Evolutionary conservation across 2,329 filamentous ascomycete species (phyloP).

Genomic region (Botrytis cinerea): DNA sequence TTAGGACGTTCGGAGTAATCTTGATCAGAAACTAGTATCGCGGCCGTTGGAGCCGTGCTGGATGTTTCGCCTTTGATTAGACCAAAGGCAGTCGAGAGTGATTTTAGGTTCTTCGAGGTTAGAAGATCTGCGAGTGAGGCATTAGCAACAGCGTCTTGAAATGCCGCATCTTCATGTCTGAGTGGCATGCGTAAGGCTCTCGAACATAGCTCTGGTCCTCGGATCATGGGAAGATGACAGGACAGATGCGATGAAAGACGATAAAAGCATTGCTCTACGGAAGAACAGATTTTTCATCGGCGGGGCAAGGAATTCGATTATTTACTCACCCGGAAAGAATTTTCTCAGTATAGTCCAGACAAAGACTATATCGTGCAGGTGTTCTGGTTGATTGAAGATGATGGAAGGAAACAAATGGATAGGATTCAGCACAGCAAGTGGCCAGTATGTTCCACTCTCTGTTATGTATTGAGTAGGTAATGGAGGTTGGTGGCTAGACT

Average conservation of each 20-base stretch:
- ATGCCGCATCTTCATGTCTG: conserved; percentile 5
- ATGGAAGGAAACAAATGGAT: neutral
- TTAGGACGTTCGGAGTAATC: conserved; percentile 68
- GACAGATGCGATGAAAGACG: neutral
- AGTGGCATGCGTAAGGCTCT: neutral
- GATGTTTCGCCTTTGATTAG: conserved; percentile 60
- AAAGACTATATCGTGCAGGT: neutral
- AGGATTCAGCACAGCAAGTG: neutral
- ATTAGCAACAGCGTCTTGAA: conserved; percentile 20
- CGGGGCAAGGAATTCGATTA: conserved; percentile 7
- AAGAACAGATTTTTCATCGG: conserved; percentile 1
- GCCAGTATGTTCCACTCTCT: neutral
- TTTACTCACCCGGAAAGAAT: neutral
- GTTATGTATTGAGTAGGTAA: neutral
- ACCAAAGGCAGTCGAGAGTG: conserved; percentile 60
- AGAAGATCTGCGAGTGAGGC: conserved; percentile 20
- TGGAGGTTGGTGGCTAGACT: neutral
- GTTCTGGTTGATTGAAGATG: neutral
- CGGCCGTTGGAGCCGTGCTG: conserved; percentile 66
- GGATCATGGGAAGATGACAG: neutral
- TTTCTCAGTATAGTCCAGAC: neutral
- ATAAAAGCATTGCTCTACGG: neutral
- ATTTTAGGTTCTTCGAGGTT: conserved; percentile 6
- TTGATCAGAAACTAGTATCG: conserved; percentile 64
- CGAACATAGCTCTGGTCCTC: neutral